A percentile compares a stretch with the other conserved stretches of the same genome.
Evolutionary conservation across 1,139 yeast genomes (phyloP).

Genomic region (Geotrichum candidum): DNA sequence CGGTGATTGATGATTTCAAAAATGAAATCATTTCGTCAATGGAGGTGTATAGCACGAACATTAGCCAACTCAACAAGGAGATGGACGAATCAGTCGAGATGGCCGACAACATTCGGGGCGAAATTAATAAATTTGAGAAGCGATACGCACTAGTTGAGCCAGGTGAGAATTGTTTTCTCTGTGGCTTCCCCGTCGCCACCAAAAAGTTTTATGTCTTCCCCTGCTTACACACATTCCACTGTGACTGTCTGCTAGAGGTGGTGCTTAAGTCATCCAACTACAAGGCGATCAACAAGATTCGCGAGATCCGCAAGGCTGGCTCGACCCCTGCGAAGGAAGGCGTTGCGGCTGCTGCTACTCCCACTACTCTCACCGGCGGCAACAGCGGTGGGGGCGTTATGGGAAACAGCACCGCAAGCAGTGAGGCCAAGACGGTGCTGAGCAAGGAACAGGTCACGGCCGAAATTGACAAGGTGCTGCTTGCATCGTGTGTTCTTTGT

Average conservation of each 20-base stretch:
- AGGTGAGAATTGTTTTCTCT: conserved; percentile 73
- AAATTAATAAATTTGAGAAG: conserved; percentile 48
- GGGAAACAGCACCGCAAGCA: not conserved
- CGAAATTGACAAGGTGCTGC: conserved; percentile 55
- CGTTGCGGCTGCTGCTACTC: conserved; percentile 20
- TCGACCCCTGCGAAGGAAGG: conserved; percentile 18
- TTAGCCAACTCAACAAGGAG: conserved; percentile 59
- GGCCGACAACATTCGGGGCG: conserved; percentile 54
- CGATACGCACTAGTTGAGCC: conserved; percentile 64
- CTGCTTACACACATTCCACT: conserved; percentile 85
- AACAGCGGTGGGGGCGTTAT: conserved; percentile 2
- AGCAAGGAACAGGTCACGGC: conserved; percentile 31
- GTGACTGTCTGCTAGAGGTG: conserved; percentile 68
- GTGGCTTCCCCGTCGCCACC: conserved; percentile 60
- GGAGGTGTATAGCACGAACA: conserved; percentile 62
- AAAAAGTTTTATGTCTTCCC: conserved; percentile 80
- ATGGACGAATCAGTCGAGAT: conserved; percentile 70
- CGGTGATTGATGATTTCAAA: conserved; percentile 75
- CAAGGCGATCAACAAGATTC: conserved; percentile 56
- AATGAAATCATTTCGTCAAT: conserved; percentile 75
- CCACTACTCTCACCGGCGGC: not conserved
- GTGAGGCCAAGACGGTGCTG: conserved; percentile 23
- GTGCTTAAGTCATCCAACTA: conserved; percentile 63
- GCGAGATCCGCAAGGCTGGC: conserved; percentile 42
- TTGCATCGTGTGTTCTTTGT: conserved; percentile 72